Conservation (phyloP, 805 yeast genomes). For the Kuraishia molischiana region DNA sequence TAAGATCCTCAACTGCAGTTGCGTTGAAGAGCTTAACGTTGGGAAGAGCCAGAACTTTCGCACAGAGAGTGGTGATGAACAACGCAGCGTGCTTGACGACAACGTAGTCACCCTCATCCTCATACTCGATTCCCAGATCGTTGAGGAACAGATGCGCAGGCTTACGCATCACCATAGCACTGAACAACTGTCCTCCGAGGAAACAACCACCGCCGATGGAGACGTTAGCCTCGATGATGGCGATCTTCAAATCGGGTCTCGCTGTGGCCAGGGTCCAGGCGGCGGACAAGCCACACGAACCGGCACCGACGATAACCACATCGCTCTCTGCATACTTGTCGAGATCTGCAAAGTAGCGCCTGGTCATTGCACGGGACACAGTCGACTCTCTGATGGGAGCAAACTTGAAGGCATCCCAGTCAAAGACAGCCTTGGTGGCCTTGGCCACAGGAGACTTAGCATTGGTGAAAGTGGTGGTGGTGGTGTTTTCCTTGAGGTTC, state of each 20-base stretch:
- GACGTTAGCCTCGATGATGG: slow-evolving; percentile 66
- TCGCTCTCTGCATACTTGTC: slow-evolving; percentile 71
- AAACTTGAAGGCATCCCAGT: slow-evolving; percentile 62
- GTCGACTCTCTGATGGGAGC: slow-evolving; percentile 71
- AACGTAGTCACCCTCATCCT: slow-evolving; percentile 73
- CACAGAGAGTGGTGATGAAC: slow-evolving; percentile 61
- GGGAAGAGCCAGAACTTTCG: slow-evolving; percentile 62
- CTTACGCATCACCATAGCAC: slow-evolving; percentile 73
- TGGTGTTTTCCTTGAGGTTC: slow-evolving; percentile 2
- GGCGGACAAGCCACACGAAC: slow-evolving; percentile 67
- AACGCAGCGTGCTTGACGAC: slow-evolving; percentile 76
- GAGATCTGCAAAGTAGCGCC: slow-evolving; percentile 60
- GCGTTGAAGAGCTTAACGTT: slow-evolving; percentile 74
- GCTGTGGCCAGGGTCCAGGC: slow-evolving; percentile 66
- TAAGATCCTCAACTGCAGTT: slow-evolving; percentile 71
- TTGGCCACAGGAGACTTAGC: slow-evolving; percentile 16
- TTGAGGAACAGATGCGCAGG: slow-evolving; percentile 66
- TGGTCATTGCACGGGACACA: slow-evolving; percentile 75
- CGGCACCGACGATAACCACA: slow-evolving; percentile 69
- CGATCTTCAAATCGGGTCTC: slow-evolving; percentile 68
- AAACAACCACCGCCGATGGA: slow-evolving; percentile 77
- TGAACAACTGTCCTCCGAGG: slow-evolving; percentile 69
- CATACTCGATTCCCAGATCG: slow-evolving; percentile 55
- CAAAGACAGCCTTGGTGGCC: slow-evolving; percentile 23
- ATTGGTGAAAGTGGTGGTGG: slow-evolving; percentile 14